Evolutionary conservation across 805 yeast genomes (phyloP).

Genomic region (Henningerozyma blattae): DNA sequence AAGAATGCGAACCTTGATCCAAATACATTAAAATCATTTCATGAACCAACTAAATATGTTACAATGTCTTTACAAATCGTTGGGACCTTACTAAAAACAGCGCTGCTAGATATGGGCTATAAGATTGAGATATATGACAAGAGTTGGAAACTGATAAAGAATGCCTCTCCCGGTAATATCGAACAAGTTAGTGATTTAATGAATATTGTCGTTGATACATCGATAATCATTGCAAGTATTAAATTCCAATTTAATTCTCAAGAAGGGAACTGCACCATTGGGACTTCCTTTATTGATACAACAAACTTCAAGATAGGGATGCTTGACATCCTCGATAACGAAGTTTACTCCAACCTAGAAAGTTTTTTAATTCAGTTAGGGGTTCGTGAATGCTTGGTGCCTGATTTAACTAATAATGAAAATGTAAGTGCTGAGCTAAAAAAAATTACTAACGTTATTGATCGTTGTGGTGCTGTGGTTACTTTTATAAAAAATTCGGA

Average conservation of each 20-base stretch:
- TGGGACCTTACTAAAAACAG: conserved; percentile 46
- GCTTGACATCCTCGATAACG: conserved; percentile 77
- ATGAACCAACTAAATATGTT: conserved; percentile 34
- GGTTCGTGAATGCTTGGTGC: conserved; percentile 70
- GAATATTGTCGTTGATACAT: conserved; percentile 32
- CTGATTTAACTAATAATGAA: conserved; percentile 23
- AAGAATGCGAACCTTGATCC: conserved; percentile 34
- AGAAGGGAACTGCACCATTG: conserved; percentile 38
- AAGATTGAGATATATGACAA: conserved; percentile 74
- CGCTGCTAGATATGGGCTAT: conserved; percentile 57
- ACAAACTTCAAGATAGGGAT: conserved; percentile 55
- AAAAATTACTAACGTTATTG: conserved; percentile 60
- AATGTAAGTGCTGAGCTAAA: conserved; percentile 31
- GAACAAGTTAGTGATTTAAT: conserved; percentile 66
- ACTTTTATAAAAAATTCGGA: conserved; percentile 46
- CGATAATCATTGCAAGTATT: conserved; percentile 40
- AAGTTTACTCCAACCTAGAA: conserved; percentile 75
- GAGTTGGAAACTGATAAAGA: conserved; percentile 42
- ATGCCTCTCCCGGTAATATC: conserved; percentile 87
- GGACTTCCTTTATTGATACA: conserved; percentile 71
- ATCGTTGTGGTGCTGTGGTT: conserved; percentile 65
- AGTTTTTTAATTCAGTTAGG: conserved; percentile 80
- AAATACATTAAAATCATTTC: conserved; percentile 28
- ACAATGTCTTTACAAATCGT: conserved; percentile 72
- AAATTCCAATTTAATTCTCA: conserved; percentile 25